These are phyloP conservation scores for Ophiostoma sp. DNA, from an alignment of 2,329 filamentous ascomycete species.

Conservation along the genomic window DNA sequence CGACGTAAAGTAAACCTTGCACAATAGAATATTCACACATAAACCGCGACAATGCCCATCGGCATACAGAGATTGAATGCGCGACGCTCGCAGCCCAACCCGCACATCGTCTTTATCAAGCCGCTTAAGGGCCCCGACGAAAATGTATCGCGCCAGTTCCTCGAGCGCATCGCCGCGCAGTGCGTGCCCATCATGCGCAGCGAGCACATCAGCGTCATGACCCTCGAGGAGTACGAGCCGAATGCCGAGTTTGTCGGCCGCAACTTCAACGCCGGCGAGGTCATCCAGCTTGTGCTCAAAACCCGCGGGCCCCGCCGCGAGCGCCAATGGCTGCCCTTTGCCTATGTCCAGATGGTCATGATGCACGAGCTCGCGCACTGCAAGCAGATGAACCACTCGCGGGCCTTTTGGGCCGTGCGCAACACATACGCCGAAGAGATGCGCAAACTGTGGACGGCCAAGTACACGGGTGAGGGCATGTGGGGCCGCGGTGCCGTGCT, in stretches of 20 bases:
- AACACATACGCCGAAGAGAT: conserved; percentile 69
- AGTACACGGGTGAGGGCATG: conserved; percentile 74
- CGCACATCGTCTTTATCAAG: conserved; percentile 79
- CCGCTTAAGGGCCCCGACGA: conserved; percentile 62
- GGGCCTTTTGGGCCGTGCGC: conserved; percentile 73
- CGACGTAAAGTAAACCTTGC: not conserved
- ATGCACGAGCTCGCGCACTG: conserved; percentile 88
- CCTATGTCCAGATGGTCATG: conserved; percentile 90
- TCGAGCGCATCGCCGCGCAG: conserved; percentile 75
- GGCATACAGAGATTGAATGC: conserved; percentile 76
- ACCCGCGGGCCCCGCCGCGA: conserved; percentile 51
- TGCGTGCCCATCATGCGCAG: conserved; percentile 69
- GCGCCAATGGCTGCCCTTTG: conserved; percentile 69
- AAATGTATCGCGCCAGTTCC: conserved; percentile 60
- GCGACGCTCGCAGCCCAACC: conserved; percentile 67
- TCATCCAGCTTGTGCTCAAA: conserved; percentile 77
- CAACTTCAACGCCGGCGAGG: conserved; percentile 86
- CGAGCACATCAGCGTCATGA: conserved; percentile 58
- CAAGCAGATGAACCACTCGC: conserved; percentile 86
- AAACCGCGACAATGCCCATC: conserved; percentile 51
- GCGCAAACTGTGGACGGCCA: conserved; percentile 61
- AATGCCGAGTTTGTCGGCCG: conserved; percentile 80
- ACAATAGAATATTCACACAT: not conserved
- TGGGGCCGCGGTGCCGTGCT: conserved; percentile 70
- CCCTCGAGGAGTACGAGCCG: conserved; percentile 74